phyloP scores from a whole-genome alignment of 2,329 filamentous ascomycete genomes.

The Colletotrichum theobromicola region DNA sequence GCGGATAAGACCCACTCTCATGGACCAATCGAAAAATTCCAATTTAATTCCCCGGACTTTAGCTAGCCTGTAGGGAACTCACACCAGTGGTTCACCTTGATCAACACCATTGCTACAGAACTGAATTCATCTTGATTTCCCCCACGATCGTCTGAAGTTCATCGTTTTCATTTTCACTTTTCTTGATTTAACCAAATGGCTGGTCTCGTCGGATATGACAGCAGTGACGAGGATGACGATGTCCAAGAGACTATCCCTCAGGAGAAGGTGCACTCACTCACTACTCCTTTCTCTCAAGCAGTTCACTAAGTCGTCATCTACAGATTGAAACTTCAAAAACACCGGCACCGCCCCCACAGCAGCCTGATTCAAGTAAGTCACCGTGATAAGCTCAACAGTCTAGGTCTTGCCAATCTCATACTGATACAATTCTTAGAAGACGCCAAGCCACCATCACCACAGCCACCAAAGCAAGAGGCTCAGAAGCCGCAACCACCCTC shows the following conservation, averaged over 20 bases:
- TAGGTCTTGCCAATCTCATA: neutral
- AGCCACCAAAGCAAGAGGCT: neutral
- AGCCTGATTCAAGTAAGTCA: neutral
- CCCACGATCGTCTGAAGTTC: neutral
- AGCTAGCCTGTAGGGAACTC: neutral
- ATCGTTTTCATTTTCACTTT: neutral
- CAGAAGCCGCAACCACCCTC: neutral
- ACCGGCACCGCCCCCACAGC: neutral
- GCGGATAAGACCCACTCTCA: neutral
- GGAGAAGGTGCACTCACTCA: neutral
- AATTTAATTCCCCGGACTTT: neutral
- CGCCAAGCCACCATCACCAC: neutral
- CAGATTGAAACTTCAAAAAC: neutral
- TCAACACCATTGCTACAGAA: neutral
- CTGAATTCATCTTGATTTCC: neutral
- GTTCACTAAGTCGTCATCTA: neutral
- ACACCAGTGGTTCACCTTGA: neutral
- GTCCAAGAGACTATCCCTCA: neutral
- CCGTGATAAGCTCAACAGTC: no score
- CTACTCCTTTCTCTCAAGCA: neutral
- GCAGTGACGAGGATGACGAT: conserved; percentile 56
- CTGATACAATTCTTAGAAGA: neutral
- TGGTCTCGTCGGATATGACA: conserved; percentile 55
- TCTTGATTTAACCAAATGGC: conserved; percentile 33
- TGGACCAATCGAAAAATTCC: neutral